Base-by-base conservation (phyloP, 1,139 yeast species). In the Yamadazyma songkhlaensis region DNA sequence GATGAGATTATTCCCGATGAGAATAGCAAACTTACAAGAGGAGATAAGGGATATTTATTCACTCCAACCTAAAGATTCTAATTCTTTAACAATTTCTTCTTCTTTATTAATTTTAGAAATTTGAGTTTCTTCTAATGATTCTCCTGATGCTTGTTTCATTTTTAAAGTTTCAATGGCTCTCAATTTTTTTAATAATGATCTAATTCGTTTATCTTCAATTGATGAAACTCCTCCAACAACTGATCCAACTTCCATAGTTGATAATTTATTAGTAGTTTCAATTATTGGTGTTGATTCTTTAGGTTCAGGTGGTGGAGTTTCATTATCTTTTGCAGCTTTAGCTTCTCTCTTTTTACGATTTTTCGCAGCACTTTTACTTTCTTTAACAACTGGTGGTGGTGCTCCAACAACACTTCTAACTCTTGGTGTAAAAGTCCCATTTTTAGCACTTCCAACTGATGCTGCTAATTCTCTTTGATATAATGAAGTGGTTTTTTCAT, bases 101-200 rank as follows among this genome's bases (percentile, higher is more conserved):
- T 92, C 98, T 42, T 95, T 88, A 45, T 81, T 75, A 50, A 94
- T 90, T 66, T 94, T 94, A 57, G 87, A 74, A 29, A 88, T 68
- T 67, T 92, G 99, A 24, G 97, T 92, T 54, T 84, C 96, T 64
- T 92, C 98, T 48, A 92, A 75, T 44, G 81, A 72, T 48, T 89
- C 97, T 35, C 95, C 95, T 36, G 69, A 71, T 13, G 86, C 87
- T 63, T 86, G 92, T 57, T 90, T 85, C 73, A 78, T 78, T 62
- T 90, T 90, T 54, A 94, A 76, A 36, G 81, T 81, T 60, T 90
- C 96, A 49, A 92, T 92, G 10, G 98, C 97, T 55, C 97, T 78
- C 48, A 92, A 74, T 64, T 94, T 94, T 69, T 92, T 92, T 60
- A 90, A 74, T 56, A 92, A 74, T 20, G 95, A 82, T 58, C 98